Percentiles rank a stretch among this genome's conserved stretches.
Conservation (phyloP, 2,329 filamentous ascomycete species). For the Curvularia hawaiiensis region DNA sequence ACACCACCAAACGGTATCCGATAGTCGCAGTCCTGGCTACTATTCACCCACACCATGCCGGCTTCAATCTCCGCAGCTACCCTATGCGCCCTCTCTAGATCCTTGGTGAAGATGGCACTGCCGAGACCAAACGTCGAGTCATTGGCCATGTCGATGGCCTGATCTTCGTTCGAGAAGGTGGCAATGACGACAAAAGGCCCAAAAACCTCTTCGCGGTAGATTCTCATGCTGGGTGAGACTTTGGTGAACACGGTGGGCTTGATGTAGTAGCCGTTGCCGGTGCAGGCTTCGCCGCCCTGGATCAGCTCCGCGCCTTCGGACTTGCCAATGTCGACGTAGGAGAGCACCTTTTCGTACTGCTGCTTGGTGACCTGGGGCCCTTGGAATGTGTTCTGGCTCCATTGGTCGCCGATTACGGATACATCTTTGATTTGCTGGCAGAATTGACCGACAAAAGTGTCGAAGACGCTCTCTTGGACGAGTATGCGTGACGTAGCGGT, state of each 20-base stretch:
- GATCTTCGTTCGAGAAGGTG: conserved; percentile 10
- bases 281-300: conserved; percentile 50
- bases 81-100: conserved; percentile 4
- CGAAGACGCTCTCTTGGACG: conserved; percentile 60
- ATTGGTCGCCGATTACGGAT: conserved; percentile 44
- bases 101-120: conserved; percentile 36
- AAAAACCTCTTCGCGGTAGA: conserved; percentile 13
- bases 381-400: conserved; percentile 49
- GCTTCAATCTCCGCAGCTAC: conserved; percentile 9
- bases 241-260: conserved; percentile 45
- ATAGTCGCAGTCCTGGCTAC: conserved; percentile 7
- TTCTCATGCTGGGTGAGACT: conserved; percentile 1
- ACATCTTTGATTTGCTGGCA: conserved; percentile 9
- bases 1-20: conserved; percentile 9
- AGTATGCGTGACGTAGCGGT: conserved; percentile 60
- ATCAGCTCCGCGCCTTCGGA: conserved; percentile 56
- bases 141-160: conserved; percentile 12
- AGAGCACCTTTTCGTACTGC: conserved; percentile 51
- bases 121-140: conserved; percentile 47
- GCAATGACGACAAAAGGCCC: conserved; percentile 12
- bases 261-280: conserved; percentile 58
- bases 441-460: conserved; percentile 59
- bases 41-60: conserved; percentile 9
- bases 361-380: conserved; percentile 53
- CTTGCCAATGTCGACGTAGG: conserved; percentile 52